Base-by-base conservation (phyloP, 1,284 basidiomycete genomes). In the Fomitopsis schrenkii region DNA sequence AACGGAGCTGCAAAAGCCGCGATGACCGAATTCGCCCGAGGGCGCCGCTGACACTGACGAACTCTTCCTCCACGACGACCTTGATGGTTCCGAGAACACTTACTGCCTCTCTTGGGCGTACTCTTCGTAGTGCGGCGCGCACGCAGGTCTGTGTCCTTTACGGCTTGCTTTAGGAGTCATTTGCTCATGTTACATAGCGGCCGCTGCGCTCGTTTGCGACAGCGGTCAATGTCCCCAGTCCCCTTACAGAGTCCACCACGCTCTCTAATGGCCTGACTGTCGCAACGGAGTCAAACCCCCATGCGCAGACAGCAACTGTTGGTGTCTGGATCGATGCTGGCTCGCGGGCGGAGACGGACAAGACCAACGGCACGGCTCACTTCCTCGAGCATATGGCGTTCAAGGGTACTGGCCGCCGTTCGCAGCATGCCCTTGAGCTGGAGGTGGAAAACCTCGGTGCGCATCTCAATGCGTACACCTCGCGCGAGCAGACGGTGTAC, bases 281-380 rank as follows among this genome's bases (percentile, higher is more conserved):
- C 66, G 93, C 93, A 45, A 95, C 93, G 6, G 96, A 98, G 80
- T 83, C 94, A 30, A 94, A 96, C 68, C 86, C 95, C 26, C 89
- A 94, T 74, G 91, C 95, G n/a, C 93, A 97, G 79, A 98, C 97
- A 14, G 97, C 97, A 17, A 99, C 97, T 36, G 95, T 99, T 53
- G 97, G 97, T 70, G 92, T 98, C 62, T 99, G 96, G 96, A 97
- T 99, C 72, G 97, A 98, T 74, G 96, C 97, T 63, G 97, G 97
- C 67, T 97, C 94, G 65, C 87, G 97, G 64, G 95, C 95, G 64
- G 97, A 99, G 84, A 97, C 92, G 57, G 88, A 93, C 77, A 87
- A 87, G 76, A 97, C 92, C 58, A 97, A 93, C 71, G 97, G 97
- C 59, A 97, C 95, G 8, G 97, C 97, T 57, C 97, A 99, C 80